Percentiles rank a stretch among this genome's conserved stretches.
These are phyloP conservation scores for Glycyrrhiza uralensis DNA, from an alignment of 306 rosid species.

Conservation along the genomic window DNA sequence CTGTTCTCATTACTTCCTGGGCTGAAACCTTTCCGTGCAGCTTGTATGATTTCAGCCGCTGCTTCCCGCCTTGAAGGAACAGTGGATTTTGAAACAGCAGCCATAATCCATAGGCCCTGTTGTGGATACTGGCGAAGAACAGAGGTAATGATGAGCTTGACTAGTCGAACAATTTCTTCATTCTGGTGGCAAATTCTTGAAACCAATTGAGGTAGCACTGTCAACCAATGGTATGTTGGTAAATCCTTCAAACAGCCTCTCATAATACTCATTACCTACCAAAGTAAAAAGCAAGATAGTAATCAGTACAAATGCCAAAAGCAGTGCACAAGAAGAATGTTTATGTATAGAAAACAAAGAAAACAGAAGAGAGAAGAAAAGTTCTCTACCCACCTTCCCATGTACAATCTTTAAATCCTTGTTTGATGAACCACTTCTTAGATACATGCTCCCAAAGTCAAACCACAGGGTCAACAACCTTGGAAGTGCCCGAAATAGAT, in stretches of 20 bases:
- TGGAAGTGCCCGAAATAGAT: slow-evolving; percentile 97
- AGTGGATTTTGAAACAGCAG: slow-evolving; percentile 93
- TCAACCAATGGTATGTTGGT: slow-evolving; percentile 91
- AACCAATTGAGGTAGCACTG: slow-evolving; percentile 94
- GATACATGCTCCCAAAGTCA: slow-evolving; percentile 89
- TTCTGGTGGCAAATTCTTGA: slow-evolving; percentile 98
- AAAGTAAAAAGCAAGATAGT: slow-evolving; percentile 29
- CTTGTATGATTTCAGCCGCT: slow-evolving; percentile 90
- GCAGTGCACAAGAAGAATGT: slow-evolving; percentile 16
- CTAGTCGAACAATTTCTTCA: slow-evolving; percentile 76
- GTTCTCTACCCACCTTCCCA: slow-evolving; percentile 44
- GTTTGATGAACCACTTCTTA: slow-evolving; percentile 56
- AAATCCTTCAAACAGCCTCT: slow-evolving; percentile 87
- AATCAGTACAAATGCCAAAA: slow-evolving; percentile 18
- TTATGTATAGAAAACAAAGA: slow-evolving; percentile 22
- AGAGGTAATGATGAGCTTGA: slow-evolving; percentile 73
- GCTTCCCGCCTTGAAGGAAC: slow-evolving; percentile 93
- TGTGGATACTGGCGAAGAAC: slow-evolving; percentile 87
- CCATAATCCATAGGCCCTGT: slow-evolving; percentile 97
- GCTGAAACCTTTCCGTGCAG: slow-evolving; percentile 71
- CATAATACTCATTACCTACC: slow-evolving; percentile 66
- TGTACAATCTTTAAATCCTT: slow-evolving; percentile 63
- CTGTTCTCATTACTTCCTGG: slow-evolving; percentile 66
- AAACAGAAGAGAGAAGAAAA: slow-evolving; percentile 14
- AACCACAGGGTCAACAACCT: slow-evolving; percentile 96